phyloP scores from a whole-genome alignment of 768 basidiomycete species.

The Pisolithus orientalis region DNA sequence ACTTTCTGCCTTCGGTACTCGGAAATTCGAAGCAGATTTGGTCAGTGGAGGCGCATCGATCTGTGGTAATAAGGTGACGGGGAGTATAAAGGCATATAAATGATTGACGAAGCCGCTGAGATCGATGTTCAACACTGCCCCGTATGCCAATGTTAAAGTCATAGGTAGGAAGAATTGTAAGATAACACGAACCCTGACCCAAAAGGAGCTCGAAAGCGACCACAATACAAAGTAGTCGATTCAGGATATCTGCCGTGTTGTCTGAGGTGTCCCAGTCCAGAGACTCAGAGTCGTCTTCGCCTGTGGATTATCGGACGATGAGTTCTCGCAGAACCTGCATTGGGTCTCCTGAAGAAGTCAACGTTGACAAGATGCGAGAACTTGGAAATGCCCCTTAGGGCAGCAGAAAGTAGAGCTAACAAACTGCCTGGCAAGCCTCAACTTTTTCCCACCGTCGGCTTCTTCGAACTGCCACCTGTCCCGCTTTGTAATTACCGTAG shows the following conservation, averaged over 20 bases:
- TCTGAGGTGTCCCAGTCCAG: constrained; percentile 23
- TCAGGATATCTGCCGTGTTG: constrained; percentile 41
- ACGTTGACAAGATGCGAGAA: constrained; percentile 96
- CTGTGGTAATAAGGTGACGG: constrained; percentile 38
- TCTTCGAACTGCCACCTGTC: no score
- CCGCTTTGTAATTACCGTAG: no score
- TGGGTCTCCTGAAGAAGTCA: constrained; percentile 72
- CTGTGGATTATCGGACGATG: constrained; percentile 43
- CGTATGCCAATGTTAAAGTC: constrained; percentile 21
- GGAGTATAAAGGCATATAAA: constrained; percentile 77
- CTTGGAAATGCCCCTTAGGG: constrained; percentile 85
- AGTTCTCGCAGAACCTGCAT: constrained; percentile 80
- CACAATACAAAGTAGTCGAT: constrained; percentile 77
- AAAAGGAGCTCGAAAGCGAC: constrained; percentile 88
- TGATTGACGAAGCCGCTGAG: constrained; percentile 75
- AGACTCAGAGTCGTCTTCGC: constrained; percentile 35
- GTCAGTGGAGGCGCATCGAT: constrained; percentile 43
- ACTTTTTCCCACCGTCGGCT: no score
- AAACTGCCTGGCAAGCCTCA: no score
- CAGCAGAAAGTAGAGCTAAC: constrained; percentile 42
- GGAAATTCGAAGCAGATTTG: constrained; percentile 16
- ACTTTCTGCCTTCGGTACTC: constrained; percentile 27
- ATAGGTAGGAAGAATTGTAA: constrained; percentile 4
- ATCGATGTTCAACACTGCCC: constrained; percentile 95
- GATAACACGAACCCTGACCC: constrained; percentile 69